phyloP scores from a whole-genome alignment of 75 land plant genomes.

The Pseudotsuga menziesii region DNA sequence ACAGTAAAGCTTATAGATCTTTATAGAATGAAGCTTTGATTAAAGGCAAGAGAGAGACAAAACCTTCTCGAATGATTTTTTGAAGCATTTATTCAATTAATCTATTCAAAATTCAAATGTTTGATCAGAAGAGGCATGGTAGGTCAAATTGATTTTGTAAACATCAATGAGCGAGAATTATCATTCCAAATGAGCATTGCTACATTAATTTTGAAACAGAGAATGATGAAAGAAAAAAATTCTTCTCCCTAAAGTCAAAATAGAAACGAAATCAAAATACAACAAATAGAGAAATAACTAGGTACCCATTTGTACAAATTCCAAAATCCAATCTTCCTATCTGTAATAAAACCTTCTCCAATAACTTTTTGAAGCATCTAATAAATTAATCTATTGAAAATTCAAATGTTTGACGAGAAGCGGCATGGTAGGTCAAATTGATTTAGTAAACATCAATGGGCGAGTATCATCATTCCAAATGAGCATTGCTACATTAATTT shows the following conservation, averaged over 20 bases:
- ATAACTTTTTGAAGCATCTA: too few species aligned
- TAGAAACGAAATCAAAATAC: background rate
- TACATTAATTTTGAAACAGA: background rate
- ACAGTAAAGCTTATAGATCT: background rate
- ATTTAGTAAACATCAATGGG: background rate
- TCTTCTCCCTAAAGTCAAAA: background rate
- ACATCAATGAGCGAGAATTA: background rate
- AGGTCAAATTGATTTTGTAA: background rate
- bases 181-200: background rate
- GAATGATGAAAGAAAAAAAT: background rate
- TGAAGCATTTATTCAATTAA: background rate
- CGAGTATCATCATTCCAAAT: background rate
- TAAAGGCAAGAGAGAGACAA: background rate
- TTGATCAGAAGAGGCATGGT: too few species aligned
- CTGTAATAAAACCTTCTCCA: conserved; percentile 31
- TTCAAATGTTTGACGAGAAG: too few species aligned
- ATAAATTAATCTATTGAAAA: too few species aligned
- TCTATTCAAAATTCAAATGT: background rate
- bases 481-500: background rate
- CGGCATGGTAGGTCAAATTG: background rate
- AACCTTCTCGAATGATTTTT: background rate
- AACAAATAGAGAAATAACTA: background rate
- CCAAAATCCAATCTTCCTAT: conserved; percentile 82
- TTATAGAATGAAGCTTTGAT: background rate
- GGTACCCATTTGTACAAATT: conserved; percentile 86